phyloP scores from a whole-genome alignment of 169 alveolate species.

The Cryptosporidium viatorum region DNA sequence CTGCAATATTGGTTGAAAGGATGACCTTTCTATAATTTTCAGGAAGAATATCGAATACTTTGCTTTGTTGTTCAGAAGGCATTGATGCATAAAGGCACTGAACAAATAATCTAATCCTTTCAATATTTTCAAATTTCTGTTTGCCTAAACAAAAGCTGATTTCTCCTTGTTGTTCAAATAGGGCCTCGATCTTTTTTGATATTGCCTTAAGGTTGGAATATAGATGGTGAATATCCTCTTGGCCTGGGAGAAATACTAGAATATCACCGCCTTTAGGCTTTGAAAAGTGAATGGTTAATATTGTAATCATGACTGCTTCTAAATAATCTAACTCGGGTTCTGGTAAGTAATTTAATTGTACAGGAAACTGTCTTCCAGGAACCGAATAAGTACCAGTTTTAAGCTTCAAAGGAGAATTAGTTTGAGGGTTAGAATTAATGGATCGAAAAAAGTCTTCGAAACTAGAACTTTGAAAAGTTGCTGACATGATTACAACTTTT shows the following conservation, averaged over 20 bases:
- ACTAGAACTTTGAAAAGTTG: slow-evolving; percentile 89
- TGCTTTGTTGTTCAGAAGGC: slow-evolving; percentile 86
- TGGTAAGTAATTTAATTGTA: slow-evolving; percentile 83
- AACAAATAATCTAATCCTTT: slow-evolving; percentile 71
- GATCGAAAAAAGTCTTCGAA: slow-evolving; percentile 85
- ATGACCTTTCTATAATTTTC: slow-evolving; percentile 80
- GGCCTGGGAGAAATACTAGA: slow-evolving; percentile 94
- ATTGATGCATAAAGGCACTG: slow-evolving; percentile 84
- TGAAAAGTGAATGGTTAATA: slow-evolving; percentile 82
- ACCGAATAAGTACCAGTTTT: slow-evolving; percentile 78
- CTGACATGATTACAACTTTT: slow-evolving; percentile 93
- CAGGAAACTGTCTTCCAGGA: slow-evolving; percentile 88
- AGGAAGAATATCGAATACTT: slow-evolving; percentile 86
- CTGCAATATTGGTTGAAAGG: slow-evolving; percentile 95
- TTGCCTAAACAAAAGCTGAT: slow-evolving; percentile 76
- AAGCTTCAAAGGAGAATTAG: not conserved
- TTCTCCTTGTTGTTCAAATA: slow-evolving; percentile 49
- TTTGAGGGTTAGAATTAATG: not conserved
- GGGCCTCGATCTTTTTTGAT: slow-evolving; percentile 7
- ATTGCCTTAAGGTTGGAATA: not conserved
- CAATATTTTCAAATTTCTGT: slow-evolving; percentile 66
- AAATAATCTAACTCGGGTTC: slow-evolving; percentile 87
- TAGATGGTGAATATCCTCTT: slow-evolving; percentile 86
- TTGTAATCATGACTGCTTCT: slow-evolving; percentile 81
- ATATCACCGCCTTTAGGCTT: slow-evolving; percentile 89